A percentile compares a stretch with the other conserved stretches of the same genome.
phyloP scores from a whole-genome alignment of 1,284 basidiomycete genomes.

The Cryptococcus sp. region DNA sequence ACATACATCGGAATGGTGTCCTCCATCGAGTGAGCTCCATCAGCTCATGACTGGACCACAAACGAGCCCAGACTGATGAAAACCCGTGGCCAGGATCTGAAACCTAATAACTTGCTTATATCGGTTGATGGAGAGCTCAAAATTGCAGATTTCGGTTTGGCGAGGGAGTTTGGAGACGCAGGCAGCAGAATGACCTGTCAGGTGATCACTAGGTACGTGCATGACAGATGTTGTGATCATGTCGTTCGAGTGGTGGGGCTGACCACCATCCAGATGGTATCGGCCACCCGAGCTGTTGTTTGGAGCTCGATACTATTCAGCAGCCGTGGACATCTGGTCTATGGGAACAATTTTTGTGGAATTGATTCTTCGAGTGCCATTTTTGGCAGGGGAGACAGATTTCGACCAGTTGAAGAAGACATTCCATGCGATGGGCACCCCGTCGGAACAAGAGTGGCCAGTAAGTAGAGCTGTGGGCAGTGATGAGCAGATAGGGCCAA shows the following conservation, averaged over 20 bases:
- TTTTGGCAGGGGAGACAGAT: slow-evolving; percentile 94
- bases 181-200: slow-evolving; percentile 95
- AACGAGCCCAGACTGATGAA: not conserved
- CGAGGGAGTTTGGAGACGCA: slow-evolving; percentile 77
- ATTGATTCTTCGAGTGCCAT: slow-evolving; percentile 69
- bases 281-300: slow-evolving; percentile 95
- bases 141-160: slow-evolving; percentile 98
- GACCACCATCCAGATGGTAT: slow-evolving; percentile 72
- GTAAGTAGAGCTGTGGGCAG: slow-evolving; percentile 52
- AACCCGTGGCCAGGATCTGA: slow-evolving; percentile 69
- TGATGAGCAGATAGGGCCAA: not conserved
- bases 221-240: too few relatives aligned
- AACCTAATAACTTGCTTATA: slow-evolving; percentile 97
- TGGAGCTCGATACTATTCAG: slow-evolving; percentile 93
- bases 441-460: slow-evolving; percentile 95
- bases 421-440: slow-evolving; percentile 90
- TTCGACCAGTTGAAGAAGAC: slow-evolving; percentile 94
- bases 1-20: slow-evolving; percentile 91
- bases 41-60: not conserved
- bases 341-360: slow-evolving; percentile 99
- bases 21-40: slow-evolving; percentile 72
- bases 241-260: not conserved
- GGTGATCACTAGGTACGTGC: slow-evolving; percentile 82
- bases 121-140: slow-evolving; percentile 88
- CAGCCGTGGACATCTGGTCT: slow-evolving; percentile 98